Conservation (phyloP, 768 basidiomycete genomes). For the Trametes meyenii region DNA sequence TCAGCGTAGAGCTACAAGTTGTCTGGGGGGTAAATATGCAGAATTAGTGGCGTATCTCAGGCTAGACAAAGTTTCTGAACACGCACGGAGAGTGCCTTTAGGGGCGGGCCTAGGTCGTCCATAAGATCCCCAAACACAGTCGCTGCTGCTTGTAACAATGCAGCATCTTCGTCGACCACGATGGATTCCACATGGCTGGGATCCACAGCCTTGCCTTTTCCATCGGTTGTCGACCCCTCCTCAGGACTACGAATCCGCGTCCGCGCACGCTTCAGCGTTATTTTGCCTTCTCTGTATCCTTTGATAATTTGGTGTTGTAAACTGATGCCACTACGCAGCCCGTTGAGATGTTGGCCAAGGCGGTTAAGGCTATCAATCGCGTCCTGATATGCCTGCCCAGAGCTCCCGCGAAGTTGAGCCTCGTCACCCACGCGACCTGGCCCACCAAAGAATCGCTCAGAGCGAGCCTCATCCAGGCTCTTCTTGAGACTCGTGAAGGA, state of each 20-base stretch:
- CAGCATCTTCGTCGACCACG: slow-evolving; percentile 37
- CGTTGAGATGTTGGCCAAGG: slow-evolving; percentile 92
- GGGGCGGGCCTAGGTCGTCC: slow-evolving; percentile 77
- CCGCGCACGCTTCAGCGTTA: slow-evolving; percentile 35
- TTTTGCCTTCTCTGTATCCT: slow-evolving; percentile 52
- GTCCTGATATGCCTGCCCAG: slow-evolving; percentile 74
- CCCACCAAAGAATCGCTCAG: slow-evolving; percentile 65
- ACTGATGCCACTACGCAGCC: slow-evolving; percentile 80
- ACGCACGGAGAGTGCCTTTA: slow-evolving; percentile 73
- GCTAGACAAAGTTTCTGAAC: too few species aligned
- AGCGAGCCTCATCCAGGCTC: slow-evolving; percentile 83
- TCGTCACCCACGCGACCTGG: slow-evolving; percentile 23
- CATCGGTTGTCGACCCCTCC: slow-evolving; percentile 8
- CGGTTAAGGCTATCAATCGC: slow-evolving; percentile 85
- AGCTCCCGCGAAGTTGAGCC: slow-evolving; percentile 29
- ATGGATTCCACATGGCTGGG: neutral
- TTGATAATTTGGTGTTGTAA: slow-evolving; percentile 82
- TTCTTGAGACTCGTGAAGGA: slow-evolving; percentile 91
- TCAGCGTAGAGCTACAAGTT: slow-evolving; percentile 61
- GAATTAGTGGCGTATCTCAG: neutral
- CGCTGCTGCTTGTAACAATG: slow-evolving; percentile 63
- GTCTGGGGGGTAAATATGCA: slow-evolving; percentile 42
- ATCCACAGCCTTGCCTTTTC: slow-evolving; percentile 27
- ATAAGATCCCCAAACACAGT: slow-evolving; percentile 78
- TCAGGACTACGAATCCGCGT: neutral